Evolutionary conservation across 345 rosid species (phyloP).

Genomic region (Adansonia digitata): DNA sequence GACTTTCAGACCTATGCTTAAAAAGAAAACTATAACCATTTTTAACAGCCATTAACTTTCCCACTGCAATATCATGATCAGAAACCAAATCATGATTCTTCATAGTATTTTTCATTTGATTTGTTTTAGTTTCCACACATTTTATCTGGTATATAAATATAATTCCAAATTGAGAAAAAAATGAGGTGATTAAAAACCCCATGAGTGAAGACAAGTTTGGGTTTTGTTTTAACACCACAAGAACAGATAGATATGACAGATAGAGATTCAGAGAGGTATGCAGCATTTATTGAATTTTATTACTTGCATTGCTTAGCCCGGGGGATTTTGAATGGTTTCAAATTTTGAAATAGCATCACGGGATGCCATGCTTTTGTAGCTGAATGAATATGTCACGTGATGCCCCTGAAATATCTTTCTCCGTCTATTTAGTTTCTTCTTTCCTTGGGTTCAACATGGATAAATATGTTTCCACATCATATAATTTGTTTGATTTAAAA

Average conservation of each 20-base stretch:
- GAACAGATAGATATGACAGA: background rate
- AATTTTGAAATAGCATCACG: background rate
- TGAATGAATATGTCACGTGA: constrained; percentile 3
- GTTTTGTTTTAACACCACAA: background rate
- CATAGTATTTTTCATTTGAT: background rate
- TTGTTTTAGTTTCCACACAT: background rate
- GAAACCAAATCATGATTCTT: background rate
- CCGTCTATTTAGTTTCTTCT: background rate
- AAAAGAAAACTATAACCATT: no score
- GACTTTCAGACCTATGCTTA: no score
- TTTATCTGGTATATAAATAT: background rate
- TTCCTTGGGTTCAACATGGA: no score
- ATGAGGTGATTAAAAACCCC: background rate
- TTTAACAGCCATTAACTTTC: no score
- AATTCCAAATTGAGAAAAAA: background rate
- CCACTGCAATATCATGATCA: background rate
- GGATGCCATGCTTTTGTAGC: background rate
- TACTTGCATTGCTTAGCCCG: background rate
- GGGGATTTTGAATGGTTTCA: background rate
- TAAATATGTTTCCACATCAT: no score
- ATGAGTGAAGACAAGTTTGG: background rate
- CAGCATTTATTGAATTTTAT: background rate
- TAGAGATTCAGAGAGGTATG: background rate
- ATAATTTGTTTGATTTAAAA: no score
- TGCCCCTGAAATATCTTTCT: background rate